Evolutionary conservation across 2,329 filamentous ascomycete species (phyloP), one percentile per base, ranked within the genome.

Genomic region (Madurella fahalii): DNA sequence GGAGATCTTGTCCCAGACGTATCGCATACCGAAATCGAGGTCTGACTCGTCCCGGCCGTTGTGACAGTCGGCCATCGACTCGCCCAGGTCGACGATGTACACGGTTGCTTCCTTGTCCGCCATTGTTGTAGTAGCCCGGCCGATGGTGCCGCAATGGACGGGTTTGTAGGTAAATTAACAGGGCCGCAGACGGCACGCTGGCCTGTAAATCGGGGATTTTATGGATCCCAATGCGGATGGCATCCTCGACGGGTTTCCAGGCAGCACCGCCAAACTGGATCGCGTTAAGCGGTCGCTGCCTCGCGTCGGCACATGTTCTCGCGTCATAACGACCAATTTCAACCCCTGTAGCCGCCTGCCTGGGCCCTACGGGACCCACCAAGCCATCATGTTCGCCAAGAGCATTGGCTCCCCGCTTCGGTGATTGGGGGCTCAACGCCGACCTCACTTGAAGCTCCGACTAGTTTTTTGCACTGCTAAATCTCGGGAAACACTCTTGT

Each of bases 1-100:
- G 5, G 86, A 86, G 61, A 95, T 88, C 68, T 89, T 94, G 77
- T 97, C 93, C 92, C 93, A 99, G 47, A 97, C 82, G 72, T 96
- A 99, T 58, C 84, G 83, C 83, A 97, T 85, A 46, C 84, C 83
- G 84, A 87, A 99, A 57, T 96, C 90, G 16, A 99, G 81, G 68
- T 97, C 88, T 2, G 87, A 87, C 68, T 93, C 82, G 17, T 76
- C 68, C 61, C 94, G 84, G 25, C 87, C 90, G 72, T 83, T 79
- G 63, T 84, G 82, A 63, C 77, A 80, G 67, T 87, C 77, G 54
- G 79, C 86, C 89, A 95, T 96, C n/a, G 92, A 89, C 65, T 75
- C 77, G 54, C 91, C 92, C 20, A 96, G 77, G 72, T 99, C 94
- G 57, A 99, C 74, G 63, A 99, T 87, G 71, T 94, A 99, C 42